Evolutionary conservation across 257 asterid genomes (phyloP).

Genomic region (Orobanche coerulescens): DNA sequence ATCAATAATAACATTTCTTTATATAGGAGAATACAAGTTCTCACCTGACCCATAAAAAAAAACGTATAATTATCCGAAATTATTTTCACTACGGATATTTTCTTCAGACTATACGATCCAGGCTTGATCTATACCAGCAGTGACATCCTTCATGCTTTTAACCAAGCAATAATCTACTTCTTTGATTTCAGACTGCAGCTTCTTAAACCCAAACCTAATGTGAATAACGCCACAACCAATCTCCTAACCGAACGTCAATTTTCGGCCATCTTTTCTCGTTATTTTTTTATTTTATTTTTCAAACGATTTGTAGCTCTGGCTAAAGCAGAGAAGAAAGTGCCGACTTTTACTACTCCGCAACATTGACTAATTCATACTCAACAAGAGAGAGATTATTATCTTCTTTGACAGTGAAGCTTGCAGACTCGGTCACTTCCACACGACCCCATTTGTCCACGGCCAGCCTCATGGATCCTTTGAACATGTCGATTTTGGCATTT

Average conservation of each 20-base stretch:
- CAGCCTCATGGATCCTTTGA: slow-evolving; percentile 82
- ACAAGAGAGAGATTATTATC: slow-evolving; percentile 57
- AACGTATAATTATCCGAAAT: too few species aligned
- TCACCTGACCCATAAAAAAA: too few species aligned
- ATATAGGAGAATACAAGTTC: too few species aligned
- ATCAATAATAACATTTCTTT: too few species aligned
- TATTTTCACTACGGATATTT: too few species aligned
- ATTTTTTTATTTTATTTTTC: background rate
- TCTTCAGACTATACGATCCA: background rate
- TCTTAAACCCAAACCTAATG: slow-evolving; percentile 23
- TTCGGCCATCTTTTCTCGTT: slow-evolving; percentile 16
- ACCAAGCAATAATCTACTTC: slow-evolving; percentile 37
- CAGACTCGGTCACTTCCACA: slow-evolving; percentile 45
- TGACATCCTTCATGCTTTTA: slow-evolving; percentile 10
- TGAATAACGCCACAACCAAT: slow-evolving; percentile 22
- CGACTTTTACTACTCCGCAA: slow-evolving; percentile 44
- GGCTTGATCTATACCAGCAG: background rate
- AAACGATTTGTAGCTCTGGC: slow-evolving; percentile 19
- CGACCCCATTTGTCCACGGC: slow-evolving; percentile 76
- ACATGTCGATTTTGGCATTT: slow-evolving; percentile 76
- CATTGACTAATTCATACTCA: slow-evolving; percentile 58
- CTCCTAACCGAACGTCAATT: slow-evolving; percentile 29
- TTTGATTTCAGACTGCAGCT: slow-evolving; percentile 27
- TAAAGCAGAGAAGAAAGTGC: slow-evolving; percentile 20
- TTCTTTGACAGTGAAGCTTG: slow-evolving; percentile 54